These are phyloP conservation scores for Fraxinus sp. DNA, from an alignment of 305 asterid species.

Conservation along the genomic window DNA sequence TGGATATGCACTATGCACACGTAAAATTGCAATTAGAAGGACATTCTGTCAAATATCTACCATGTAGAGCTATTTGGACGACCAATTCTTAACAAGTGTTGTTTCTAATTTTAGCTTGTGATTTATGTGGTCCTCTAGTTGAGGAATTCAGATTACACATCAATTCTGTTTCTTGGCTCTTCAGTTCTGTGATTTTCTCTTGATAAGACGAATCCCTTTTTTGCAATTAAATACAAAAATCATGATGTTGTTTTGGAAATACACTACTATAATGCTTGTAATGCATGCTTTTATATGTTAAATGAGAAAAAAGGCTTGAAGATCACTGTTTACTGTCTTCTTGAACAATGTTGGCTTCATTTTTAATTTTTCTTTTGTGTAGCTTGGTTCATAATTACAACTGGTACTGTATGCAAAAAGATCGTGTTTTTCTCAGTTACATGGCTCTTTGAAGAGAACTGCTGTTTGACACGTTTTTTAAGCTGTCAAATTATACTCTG, in stretches of 20 bases:
- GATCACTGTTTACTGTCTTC: neutral
- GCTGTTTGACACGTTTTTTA: neutral
- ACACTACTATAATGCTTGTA: neutral
- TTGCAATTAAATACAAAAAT: neutral
- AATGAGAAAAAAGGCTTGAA: neutral
- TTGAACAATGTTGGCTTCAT: neutral
- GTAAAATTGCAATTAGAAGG: neutral
- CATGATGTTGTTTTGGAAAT: neutral
- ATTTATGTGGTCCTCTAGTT: neutral
- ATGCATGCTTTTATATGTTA: neutral
- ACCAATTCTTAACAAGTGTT: neutral
- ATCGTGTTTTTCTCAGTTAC: neutral
- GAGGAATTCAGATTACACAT: neutral
- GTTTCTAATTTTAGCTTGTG: neutral
- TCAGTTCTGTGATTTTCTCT: neutral
- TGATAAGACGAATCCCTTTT: neutral
- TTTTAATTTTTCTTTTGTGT: neutral
- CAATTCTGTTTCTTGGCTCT: neutral
- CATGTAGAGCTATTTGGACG: neutral
- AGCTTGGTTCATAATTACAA: neutral
- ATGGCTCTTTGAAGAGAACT: neutral
- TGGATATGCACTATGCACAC: neutral
- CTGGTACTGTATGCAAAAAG: neutral
- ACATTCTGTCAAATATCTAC: neutral
- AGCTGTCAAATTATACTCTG: neutral